Base-by-base conservation (phyloP, 2,329 filamentous ascomycete genomes). In the Ophiostoma populinum region DNA sequence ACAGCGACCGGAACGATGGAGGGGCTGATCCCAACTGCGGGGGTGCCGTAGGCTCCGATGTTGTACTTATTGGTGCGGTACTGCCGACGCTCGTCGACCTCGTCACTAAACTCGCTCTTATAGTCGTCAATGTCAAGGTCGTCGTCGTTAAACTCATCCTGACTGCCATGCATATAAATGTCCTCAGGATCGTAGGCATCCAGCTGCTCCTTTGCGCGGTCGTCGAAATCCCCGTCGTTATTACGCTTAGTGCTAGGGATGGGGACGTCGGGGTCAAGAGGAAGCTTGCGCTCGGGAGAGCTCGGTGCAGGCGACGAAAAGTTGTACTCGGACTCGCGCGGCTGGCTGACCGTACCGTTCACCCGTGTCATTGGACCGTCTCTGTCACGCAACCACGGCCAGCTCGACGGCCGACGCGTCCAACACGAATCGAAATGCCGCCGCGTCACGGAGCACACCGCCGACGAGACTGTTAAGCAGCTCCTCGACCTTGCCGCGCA, bases 1-100 rank as follows among this genome's bases (percentile, higher is more conserved):
- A 94, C 29, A 98, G 68, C n/a, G 81, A 85, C 55, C 86, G 90
- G 73, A 92, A 98, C 0, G 90, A 98, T n/a, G n/a, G n/a, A n/a
- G n/a, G n/a, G n/a, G n/a, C n/a, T n/a, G n/a, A n/a, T n/a, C n/a
- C n/a, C n/a, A n/a, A n/a, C n/a, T n/a, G n/a, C n/a, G n/a, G n/a
- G n/a, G n/a, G n/a, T n/a, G n/a, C n/a, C n/a, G n/a, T n/a, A n/a
- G n/a, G n/a, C n/a, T n/a, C n/a, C n/a, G n/a, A n/a, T n/a, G n/a
- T n/a, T n/a, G n/a, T n/a, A n/a, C n/a, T n/a, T n/a, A n/a, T n/a
- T n/a, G n/a, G n/a, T n/a, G n/a, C n/a, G n/a, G n/a, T n/a, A n/a
- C n/a, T n/a, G n/a, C n/a, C n/a, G n/a, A n/a, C n/a, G n/a, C n/a
- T 45, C 24, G 13, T 55, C 50, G 24, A 49, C 51, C 18, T 57